Base-by-base conservation (phyloP, 2,329 filamentous ascomycete genomes). In the Teratosphaeria pseudoeucalypti region DNA sequence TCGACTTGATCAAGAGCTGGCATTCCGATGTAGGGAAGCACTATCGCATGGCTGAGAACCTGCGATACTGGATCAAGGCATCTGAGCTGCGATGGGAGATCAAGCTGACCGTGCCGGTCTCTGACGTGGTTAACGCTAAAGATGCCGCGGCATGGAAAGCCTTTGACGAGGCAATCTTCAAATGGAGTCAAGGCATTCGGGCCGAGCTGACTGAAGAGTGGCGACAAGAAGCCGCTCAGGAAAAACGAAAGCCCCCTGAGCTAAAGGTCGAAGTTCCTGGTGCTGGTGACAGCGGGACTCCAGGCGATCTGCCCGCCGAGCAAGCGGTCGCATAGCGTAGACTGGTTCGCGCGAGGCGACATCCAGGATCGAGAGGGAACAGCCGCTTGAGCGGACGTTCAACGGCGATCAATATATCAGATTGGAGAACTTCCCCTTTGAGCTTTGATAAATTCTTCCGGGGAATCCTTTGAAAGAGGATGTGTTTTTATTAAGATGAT, bases 51-150 rank as follows among this genome's bases (percentile, higher is more conserved):
- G 90, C 92, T 2, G 94, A 99, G 67, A 99, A 99, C 72, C 80
- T 99, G 62, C 85, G 91, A 49, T 99, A 88, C 78, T 99, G 94
- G 92, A 83, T 89, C 75, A 99, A 99, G 77, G 94, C 92, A 1
- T 91, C 92, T 7, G 92, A 99, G 76, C 80, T 97, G 60, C 85
- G 94, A 58, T 99, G 92, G 86, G 94, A 97, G 75, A 83, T 92
- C 47, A 82, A 88, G 66, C 79, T 97, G 57, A 84, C 87, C 63
- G 81, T 96, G 58, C 90, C 96, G 69, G 90, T 92, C 26, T 86
- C 95, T 74, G 90, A 87, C 32, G 82, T 96, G 7, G 92, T 96
- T 26, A 88, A 92, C 70, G 87, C 86, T 69, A 86, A 81, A 61
- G 80, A 83, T 56, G 81, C 81, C 1, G 54, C 54, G 16, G 85